phyloP scores from a whole-genome alignment of 2,329 filamentous ascomycete genomes.

The Beauveria medogensis region DNA sequence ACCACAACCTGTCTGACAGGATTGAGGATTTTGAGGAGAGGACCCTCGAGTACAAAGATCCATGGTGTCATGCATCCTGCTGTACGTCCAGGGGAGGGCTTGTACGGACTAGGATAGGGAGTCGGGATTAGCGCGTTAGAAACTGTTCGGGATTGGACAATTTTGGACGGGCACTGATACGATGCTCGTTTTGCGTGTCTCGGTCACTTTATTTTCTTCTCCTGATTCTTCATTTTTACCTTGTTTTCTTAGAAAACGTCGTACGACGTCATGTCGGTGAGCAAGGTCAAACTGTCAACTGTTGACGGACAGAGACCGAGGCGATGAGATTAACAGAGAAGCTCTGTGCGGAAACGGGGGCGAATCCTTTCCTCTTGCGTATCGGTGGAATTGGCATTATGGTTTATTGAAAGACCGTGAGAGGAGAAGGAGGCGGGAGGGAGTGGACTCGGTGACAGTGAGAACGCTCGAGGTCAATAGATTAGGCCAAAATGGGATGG shows the following conservation, averaged over 20 bases:
- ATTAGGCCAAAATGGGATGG: too few relatives aligned
- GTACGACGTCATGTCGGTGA: background rate
- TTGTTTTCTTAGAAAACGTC: too few relatives aligned
- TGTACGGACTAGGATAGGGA: background rate
- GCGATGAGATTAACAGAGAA: background rate
- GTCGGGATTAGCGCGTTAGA: background rate
- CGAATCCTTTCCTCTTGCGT: background rate
- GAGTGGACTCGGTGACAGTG: background rate
- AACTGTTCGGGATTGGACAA: background rate
- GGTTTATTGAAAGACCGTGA: background rate
- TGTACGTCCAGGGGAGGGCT: background rate
- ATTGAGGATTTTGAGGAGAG: too few relatives aligned
- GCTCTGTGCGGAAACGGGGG: constrained; percentile 1
- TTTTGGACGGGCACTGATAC: background rate
- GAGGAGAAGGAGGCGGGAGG: background rate
- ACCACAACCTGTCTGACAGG: too few relatives aligned
- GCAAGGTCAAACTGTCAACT: background rate
- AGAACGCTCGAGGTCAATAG: too few relatives aligned
- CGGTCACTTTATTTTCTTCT: background rate
- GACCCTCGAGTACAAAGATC: too few relatives aligned
- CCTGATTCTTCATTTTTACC: too few relatives aligned
- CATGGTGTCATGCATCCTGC: background rate
- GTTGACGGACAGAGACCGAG: background rate
- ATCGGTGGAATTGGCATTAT: background rate
- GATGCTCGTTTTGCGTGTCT: background rate